Percentiles rank a stretch among this genome's conserved stretches.
phyloP scores from a whole-genome alignment of 2,329 filamentous ascomycete genomes.

The Triangularia setosa region DNA sequence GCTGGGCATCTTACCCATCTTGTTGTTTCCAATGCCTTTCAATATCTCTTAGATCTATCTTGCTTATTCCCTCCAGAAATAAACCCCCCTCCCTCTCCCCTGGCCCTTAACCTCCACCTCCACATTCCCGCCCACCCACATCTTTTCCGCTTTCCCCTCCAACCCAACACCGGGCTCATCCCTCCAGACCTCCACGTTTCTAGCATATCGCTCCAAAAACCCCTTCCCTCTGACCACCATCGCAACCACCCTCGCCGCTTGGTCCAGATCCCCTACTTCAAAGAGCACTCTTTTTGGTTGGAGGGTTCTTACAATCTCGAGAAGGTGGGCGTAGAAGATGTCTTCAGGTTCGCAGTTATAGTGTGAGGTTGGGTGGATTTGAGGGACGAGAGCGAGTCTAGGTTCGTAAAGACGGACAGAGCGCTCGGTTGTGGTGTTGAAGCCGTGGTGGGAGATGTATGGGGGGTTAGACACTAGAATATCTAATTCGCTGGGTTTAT shows the following conservation, averaged over 20 bases:
- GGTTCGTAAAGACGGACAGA: slow-evolving; percentile 84
- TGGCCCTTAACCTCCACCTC: slow-evolving; percentile 42
- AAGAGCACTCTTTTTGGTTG: slow-evolving; percentile 57
- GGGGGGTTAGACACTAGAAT: slow-evolving; percentile 86
- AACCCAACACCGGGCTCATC: slow-evolving; percentile 42
- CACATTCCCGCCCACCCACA: slow-evolving; percentile 19
- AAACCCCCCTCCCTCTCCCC: slow-evolving; percentile 47
- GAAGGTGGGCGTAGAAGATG: slow-evolving; percentile 64
- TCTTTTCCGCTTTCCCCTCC: slow-evolving; percentile 14
- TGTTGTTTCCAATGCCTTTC: too few species aligned
- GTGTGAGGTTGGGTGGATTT: neutral
- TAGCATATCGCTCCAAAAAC: slow-evolving; percentile 17
- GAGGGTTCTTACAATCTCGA: slow-evolving; percentile 49
- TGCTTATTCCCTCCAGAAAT: slow-evolving; percentile 5
- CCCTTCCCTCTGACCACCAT: slow-evolving; percentile 35
- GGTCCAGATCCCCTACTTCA: slow-evolving; percentile 67
- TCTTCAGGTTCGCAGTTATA: slow-evolving; percentile 36
- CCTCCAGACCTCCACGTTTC: slow-evolving; percentile 63
- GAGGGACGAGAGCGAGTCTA: slow-evolving; percentile 67
- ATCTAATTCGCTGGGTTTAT: slow-evolving; percentile 38
- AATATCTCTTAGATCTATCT: neutral
- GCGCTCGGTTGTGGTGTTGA: slow-evolving; percentile 58
- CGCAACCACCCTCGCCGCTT: slow-evolving; percentile 60
- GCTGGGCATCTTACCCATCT: too few species aligned
- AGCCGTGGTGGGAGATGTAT: slow-evolving; percentile 70